Base-by-base conservation (phyloP, 371 early-diverging fungal species). In the Mortierella sp. region DNA sequence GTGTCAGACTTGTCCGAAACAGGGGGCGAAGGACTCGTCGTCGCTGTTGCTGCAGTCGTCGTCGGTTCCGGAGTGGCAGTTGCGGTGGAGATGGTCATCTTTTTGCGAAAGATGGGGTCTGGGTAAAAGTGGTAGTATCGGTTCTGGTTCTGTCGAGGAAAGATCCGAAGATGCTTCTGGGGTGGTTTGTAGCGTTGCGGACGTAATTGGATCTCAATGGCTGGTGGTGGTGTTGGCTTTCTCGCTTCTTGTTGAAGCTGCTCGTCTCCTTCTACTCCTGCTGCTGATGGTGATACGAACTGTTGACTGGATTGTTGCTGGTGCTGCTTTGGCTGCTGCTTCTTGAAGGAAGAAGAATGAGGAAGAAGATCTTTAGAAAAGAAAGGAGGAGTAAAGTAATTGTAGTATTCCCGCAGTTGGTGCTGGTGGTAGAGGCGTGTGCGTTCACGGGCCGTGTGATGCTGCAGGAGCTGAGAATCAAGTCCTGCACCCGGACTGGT, bases 41-140 rank as follows among this genome's bases (percentile, higher is more conserved):
- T 1, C 16, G 46, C 43, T 19, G 72, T 21, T 13, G 73, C n/a
- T 16, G 44, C 11, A 8, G 40, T n/a, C 6, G 11, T 54, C 13
- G 40, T 67, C 10, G 43, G 67, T 24, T 67, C 67, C 24, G 67
- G 43, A 9, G 67, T 72, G 64, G 59, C 43, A 8, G 21, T 44
- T 13, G 61, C 28, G 28, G 57, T 50, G 50, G 48, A 40, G 28
- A 16, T 40, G 19, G 37, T 69, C 80, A 78, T 75, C 59, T 44
- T 75, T 59, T 67, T 82, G 51, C 72, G 77, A 74, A 82, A 78
- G 71, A 82, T 67, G 5, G 78, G 31, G 26, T 82, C 82, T 21
- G 82, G 74, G 21, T 77, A 70, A 57, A 82, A 78, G 48, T 82
- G 82, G 57, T 82, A 82, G n/a, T 82, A 78, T 14, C 78, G 72